Evolutionary conservation across 371 early-diverging fungal genomes (phyloP).

Genomic region (Rhizopus delemar): DNA sequence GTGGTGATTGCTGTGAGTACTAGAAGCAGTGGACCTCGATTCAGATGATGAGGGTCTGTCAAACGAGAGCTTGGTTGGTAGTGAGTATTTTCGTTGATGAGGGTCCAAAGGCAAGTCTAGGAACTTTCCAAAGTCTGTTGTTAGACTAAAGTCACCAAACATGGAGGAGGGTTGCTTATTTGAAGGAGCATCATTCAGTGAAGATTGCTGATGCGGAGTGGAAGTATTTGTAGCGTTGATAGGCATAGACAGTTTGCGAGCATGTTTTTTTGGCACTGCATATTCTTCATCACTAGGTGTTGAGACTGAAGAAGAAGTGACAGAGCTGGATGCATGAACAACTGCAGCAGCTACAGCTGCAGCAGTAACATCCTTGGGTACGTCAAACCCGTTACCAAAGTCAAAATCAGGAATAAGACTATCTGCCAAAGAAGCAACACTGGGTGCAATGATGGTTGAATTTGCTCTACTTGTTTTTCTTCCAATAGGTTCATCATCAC

Average conservation of each 20-base stretch:
- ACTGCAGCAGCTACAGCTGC: slow-evolving; percentile 25
- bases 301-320: background rate
- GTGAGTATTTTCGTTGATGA: slow-evolving; percentile 33
- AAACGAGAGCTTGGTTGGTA: slow-evolving; percentile 23
- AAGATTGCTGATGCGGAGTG: slow-evolving; percentile 6
- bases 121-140: slow-evolving; percentile 42
- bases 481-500: slow-evolving; percentile 47
- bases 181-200: background rate
- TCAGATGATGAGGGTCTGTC: slow-evolving; percentile 1
- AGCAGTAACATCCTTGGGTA: slow-evolving; percentile 26
- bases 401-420: slow-evolving; percentile 49
- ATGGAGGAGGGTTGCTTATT: slow-evolving; percentile 17
- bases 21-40: slow-evolving; percentile 14
- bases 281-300: background rate
- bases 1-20: slow-evolving; percentile 1
- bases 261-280: slow-evolving; percentile 3
- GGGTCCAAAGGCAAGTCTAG: slow-evolving; percentile 27
- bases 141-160: slow-evolving; percentile 48
- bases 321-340: slow-evolving; percentile 2
- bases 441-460: slow-evolving; percentile 7
- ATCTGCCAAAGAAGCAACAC: slow-evolving; percentile 19
- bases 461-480: slow-evolving; percentile 18
- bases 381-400: slow-evolving; percentile 53
- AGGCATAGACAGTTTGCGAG: slow-evolving; percentile 26
- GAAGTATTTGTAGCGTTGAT: slow-evolving; percentile 1